These are phyloP conservation scores for Fusarium annulatum DNA, from an alignment of 2,329 filamentous ascomycete species.

Conservation along the genomic window DNA sequence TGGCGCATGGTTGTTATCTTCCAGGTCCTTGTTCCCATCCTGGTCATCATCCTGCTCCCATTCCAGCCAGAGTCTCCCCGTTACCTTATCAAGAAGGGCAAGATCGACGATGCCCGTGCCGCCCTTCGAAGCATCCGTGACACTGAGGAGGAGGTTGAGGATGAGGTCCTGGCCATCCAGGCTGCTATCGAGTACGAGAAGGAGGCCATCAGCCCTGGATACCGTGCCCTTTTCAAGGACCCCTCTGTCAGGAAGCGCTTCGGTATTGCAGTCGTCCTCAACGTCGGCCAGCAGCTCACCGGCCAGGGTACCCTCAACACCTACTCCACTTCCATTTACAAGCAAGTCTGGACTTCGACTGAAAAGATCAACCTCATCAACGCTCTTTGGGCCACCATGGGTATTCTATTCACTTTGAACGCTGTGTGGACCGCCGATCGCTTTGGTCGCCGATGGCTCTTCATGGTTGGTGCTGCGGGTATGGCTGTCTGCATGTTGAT, in stretches of 20 bases:
- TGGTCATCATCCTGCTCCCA: conserved; percentile 71
- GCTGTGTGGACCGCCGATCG: conserved; percentile 79
- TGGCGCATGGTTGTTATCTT: conserved; percentile 80
- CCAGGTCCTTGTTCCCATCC: conserved; percentile 73
- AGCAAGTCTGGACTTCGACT: conserved; percentile 71
- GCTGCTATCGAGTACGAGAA: conserved; percentile 79
- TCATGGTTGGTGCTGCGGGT: conserved; percentile 74
- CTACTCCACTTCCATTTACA: conserved; percentile 79
- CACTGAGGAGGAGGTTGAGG: conserved; percentile 73
- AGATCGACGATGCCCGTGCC: conserved; percentile 68
- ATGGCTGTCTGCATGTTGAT: conserved; percentile 78
- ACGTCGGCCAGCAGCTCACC: conserved; percentile 77
- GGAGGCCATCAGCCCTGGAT: conserved; percentile 71
- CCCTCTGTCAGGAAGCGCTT: conserved; percentile 74
- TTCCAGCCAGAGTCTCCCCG: conserved; percentile 76
- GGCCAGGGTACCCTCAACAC: conserved; percentile 79
- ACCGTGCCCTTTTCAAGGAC: conserved; percentile 76
- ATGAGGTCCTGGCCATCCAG: conserved; percentile 72
- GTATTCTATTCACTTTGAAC: conserved; percentile 78
- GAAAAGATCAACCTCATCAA: conserved; percentile 77
- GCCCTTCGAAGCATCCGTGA: conserved; percentile 71
- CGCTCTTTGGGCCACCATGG: conserved; percentile 77
- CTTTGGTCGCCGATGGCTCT: conserved; percentile 75
- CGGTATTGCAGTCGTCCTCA: conserved; percentile 72
- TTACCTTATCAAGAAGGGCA: conserved; percentile 72